A percentile compares a stretch with the other conserved stretches of the same genome.
phyloP scores from a whole-genome alignment of 176 grass and related monocot species.

The Triticum turgidum region DNA sequence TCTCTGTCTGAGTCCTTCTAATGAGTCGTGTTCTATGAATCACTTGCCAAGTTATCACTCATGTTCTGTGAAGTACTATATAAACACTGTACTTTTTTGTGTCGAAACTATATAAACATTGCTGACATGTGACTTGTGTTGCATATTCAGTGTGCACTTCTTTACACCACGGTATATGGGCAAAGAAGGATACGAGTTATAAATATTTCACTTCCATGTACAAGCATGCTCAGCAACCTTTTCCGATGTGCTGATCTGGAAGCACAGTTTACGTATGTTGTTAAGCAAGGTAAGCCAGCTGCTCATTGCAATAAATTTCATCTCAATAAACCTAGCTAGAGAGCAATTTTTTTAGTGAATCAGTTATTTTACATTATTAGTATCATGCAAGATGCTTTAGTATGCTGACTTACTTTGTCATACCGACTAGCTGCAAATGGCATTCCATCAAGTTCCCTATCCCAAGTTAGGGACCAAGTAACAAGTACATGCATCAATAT shows the following conservation, averaged over 20 bases:
- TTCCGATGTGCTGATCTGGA: slow-evolving; percentile 84
- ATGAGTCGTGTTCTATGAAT: background rate
- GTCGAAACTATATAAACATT: background rate
- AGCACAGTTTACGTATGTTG: slow-evolving; percentile 66
- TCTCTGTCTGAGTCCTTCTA: background rate
- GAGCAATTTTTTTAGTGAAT: background rate
- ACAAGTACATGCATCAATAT: slow-evolving; percentile 81
- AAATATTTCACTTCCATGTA: slow-evolving; percentile 76
- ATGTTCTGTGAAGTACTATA: no score
- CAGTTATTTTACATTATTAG: background rate
- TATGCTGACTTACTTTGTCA: slow-evolving; percentile 29
- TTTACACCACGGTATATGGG: slow-evolving; percentile 79
- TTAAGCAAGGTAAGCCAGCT: slow-evolving; percentile 78
- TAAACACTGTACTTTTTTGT: no score
- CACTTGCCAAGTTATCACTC: background rate
- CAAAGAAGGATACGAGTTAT: slow-evolving; percentile 90
- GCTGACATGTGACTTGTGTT: slow-evolving; percentile 13
- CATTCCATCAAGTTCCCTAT: slow-evolving; percentile 49
- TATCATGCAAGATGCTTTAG: background rate
- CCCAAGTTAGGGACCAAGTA: slow-evolving; percentile 67
- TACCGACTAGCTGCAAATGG: slow-evolving; percentile 51
- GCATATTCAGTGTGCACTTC: slow-evolving; percentile 70
- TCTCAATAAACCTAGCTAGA: slow-evolving; percentile 1
- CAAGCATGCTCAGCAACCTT: slow-evolving; percentile 67
- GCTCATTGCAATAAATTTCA: background rate